Conservation (phyloP, 495 filamentous ascomycete species). For the Hyaloscypha finlandica region DNA sequence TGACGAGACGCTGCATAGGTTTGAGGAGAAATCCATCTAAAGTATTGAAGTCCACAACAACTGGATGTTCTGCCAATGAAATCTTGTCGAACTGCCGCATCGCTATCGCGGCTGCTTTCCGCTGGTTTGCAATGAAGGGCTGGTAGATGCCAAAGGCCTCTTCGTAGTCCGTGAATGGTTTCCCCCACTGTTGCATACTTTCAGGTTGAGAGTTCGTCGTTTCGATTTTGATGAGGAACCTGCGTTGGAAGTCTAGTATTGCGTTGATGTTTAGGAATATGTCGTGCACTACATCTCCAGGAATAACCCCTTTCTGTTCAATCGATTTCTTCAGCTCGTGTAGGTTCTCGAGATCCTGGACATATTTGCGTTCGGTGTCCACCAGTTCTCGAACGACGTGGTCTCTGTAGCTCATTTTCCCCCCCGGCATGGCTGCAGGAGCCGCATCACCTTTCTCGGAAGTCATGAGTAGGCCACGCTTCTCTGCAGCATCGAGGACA, state of each 20-base stretch:
- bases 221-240: slow-evolving; percentile 93
- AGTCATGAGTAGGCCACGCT: slow-evolving; percentile 69
- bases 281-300: slow-evolving; percentile 88
- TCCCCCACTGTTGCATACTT: slow-evolving; percentile 85
- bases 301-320: slow-evolving; percentile 82
- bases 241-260: slow-evolving; percentile 90
- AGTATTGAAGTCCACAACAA: slow-evolving; percentile 59
- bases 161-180: slow-evolving; percentile 73
- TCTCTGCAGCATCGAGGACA: slow-evolving; percentile 83
- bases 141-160: slow-evolving; percentile 88
- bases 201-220: slow-evolving; percentile 85
- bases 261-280: slow-evolving; percentile 96
- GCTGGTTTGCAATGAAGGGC: slow-evolving; percentile 94
- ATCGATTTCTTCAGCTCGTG: slow-evolving; percentile 90
- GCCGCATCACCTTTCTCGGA: slow-evolving; percentile 44
- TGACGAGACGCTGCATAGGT: slow-evolving; percentile 91
- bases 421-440: slow-evolving; percentile 45
- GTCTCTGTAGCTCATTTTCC: slow-evolving; percentile 75
- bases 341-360: slow-evolving; percentile 94
- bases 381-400: slow-evolving; percentile 89
- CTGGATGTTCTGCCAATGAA: slow-evolving; percentile 51
- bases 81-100: slow-evolving; percentile 65
- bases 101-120: slow-evolving; percentile 63
- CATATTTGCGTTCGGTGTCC: slow-evolving; percentile 94
- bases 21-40: slow-evolving; percentile 92